These are phyloP conservation scores for Leucocoprinus birnbaumii DNA, from an alignment of 768 basidiomycete genomes.

Conservation along the genomic window DNA sequence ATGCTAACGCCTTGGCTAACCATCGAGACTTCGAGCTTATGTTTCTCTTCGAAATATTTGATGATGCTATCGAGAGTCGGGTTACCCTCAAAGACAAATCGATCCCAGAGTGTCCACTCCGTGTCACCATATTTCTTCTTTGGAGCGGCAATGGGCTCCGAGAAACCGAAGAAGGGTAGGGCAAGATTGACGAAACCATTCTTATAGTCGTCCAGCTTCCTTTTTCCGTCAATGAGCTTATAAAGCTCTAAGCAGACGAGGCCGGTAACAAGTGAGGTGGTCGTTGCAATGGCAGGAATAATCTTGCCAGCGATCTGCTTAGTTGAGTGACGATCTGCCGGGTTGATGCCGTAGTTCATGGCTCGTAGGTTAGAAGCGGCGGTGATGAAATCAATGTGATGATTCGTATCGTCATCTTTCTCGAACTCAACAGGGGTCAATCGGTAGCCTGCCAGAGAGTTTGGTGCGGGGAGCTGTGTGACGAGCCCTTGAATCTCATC, in stretches of 20 bases:
- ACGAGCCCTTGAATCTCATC: slow-evolving; percentile 55
- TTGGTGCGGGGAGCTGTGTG: slow-evolving; percentile 80
- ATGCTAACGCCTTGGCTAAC: slow-evolving; percentile 97
- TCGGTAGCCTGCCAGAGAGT: slow-evolving; percentile 93
- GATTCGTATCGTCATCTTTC: slow-evolving; percentile 97
- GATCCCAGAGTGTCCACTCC: slow-evolving; percentile 99
- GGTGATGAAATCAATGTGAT: slow-evolving; percentile 99
- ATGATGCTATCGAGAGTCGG: slow-evolving; percentile 86
- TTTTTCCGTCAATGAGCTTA: slow-evolving; percentile 98
- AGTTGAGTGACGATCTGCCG: slow-evolving; percentile 87
- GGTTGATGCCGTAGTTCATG: slow-evolving; percentile 86
- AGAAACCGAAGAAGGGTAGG: slow-evolving; percentile 98
- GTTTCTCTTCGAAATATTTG: slow-evolving; percentile 77
- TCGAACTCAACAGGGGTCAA: slow-evolving; percentile 95
- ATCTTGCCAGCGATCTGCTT: slow-evolving; percentile 99
- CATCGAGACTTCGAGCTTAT: slow-evolving; percentile 90
- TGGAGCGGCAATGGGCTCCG: slow-evolving; percentile 87
- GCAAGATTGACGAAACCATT: slow-evolving; percentile 99
- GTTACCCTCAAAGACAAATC: slow-evolving; percentile 89
- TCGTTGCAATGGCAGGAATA: slow-evolving; percentile 99
- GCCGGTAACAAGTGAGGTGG: slow-evolving; percentile 93
- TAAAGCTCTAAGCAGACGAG: slow-evolving; percentile 95
- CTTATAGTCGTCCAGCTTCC: slow-evolving; percentile 91
- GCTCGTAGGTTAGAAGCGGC: slow-evolving; percentile 96
- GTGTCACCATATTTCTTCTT: slow-evolving; percentile 86